These are phyloP conservation scores for Daedaleopsis sinensis DNA, from an alignment of 768 basidiomycete species.

Conservation along the genomic window DNA sequence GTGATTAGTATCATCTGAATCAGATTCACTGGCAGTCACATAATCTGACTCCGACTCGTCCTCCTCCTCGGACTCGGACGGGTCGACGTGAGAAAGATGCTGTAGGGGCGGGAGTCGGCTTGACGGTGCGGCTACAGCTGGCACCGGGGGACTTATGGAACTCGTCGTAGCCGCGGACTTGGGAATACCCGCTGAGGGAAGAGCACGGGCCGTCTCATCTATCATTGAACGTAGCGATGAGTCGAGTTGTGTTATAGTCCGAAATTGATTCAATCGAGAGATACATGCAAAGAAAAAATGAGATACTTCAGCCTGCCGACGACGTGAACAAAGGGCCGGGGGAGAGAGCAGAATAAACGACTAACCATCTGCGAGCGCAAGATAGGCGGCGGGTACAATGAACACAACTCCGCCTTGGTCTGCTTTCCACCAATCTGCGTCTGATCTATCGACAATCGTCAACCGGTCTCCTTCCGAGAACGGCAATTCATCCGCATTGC, in stretches of 20 bases:
- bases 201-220: background rate
- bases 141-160: background rate
- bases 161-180: slow-evolving; percentile 1
- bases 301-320: slow-evolving; percentile 80
- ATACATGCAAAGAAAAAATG: slow-evolving; percentile 48
- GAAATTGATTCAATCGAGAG: slow-evolving; percentile 21
- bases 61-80: slow-evolving; percentile 28
- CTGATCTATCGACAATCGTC: slow-evolving; percentile 78
- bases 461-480: slow-evolving; percentile 82
- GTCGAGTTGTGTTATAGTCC: slow-evolving; percentile 22
- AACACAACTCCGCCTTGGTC: slow-evolving; percentile 85
- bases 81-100: background rate
- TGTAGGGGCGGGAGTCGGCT: background rate
- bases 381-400: slow-evolving; percentile 90
- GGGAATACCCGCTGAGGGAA: background rate
- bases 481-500: slow-evolving; percentile 79
- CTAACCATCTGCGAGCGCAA: slow-evolving; percentile 92
- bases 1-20: slow-evolving; percentile 40
- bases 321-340: slow-evolving; percentile 64
- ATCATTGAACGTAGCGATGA: background rate
- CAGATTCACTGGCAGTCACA: slow-evolving; percentile 44
- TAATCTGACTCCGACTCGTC: slow-evolving; percentile 38
- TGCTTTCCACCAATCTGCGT: slow-evolving; percentile 95
- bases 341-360: slow-evolving; percentile 48
- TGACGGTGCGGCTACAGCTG: background rate